A percentile compares a stretch with the other conserved stretches of the same genome.
phyloP scores from a whole-genome alignment of 2,329 filamentous ascomycete genomes.

The Coniochaeta ligniaria region DNA sequence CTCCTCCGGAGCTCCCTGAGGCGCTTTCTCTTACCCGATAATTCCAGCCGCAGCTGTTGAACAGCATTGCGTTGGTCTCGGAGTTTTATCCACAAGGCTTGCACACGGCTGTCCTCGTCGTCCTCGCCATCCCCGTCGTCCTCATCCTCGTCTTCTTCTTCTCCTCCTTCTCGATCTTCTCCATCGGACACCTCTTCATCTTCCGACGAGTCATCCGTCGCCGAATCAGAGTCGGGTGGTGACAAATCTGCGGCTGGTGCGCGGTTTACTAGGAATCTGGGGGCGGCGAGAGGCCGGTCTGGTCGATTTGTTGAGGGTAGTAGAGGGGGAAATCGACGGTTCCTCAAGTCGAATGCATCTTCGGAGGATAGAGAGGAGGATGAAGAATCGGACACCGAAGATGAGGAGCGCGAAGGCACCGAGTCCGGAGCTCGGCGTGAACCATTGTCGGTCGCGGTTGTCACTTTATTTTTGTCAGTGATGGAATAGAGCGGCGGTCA shows the following conservation, averaged over 20 bases:
- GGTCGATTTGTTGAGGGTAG: not conserved
- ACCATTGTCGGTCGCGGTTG: not conserved
- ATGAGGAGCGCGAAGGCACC: not conserved
- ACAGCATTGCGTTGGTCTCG: not conserved
- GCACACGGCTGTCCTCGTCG: not conserved
- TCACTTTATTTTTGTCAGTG: not conserved
- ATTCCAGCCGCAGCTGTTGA: not conserved
- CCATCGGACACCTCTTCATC: not conserved
- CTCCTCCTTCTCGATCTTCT: not conserved
- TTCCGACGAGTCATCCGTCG: not conserved
- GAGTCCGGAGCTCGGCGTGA: not conserved
- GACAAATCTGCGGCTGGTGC: not conserved
- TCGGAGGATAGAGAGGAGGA: not conserved
- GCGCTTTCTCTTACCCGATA: not conserved
- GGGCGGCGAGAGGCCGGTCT: too few species aligned
- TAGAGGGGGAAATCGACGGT: not conserved
- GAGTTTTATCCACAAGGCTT: not conserved
- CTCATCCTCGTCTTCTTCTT: not conserved
- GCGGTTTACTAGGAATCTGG: not conserved
- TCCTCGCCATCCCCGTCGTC: not conserved
- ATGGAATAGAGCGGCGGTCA: not conserved
- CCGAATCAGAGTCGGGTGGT: not conserved
- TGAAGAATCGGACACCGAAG: not conserved
- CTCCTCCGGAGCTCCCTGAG: not conserved
- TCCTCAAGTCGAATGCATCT: not conserved